Evolutionary conservation across 1,284 basidiomycete genomes (phyloP).

Genomic region (Heterobasidion irregulare): DNA sequence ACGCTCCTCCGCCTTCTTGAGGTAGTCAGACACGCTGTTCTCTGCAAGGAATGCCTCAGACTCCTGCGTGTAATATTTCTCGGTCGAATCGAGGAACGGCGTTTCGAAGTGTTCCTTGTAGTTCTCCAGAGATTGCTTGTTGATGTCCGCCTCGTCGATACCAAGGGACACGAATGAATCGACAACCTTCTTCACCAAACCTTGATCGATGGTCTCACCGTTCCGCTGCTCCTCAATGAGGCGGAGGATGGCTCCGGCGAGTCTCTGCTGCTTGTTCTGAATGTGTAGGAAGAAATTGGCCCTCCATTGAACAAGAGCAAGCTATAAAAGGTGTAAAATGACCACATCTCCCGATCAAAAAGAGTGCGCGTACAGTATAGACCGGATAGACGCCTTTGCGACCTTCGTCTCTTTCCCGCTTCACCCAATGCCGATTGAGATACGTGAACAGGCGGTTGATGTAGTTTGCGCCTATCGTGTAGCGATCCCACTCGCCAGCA

Average conservation of each 20-base stretch:
- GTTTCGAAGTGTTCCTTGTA: slow-evolving; percentile 90
- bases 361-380: slow-evolving; percentile 74
- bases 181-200: slow-evolving; percentile 92
- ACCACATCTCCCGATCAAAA: neutral
- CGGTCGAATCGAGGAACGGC: slow-evolving; percentile 85
- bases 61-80: slow-evolving; percentile 88
- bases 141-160: slow-evolving; percentile 85
- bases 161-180: slow-evolving; percentile 97
- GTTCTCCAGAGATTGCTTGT: slow-evolving; percentile 89
- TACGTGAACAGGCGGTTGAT: slow-evolving; percentile 95
- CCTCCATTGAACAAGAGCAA: slow-evolving; percentile 96
- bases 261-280: slow-evolving; percentile 71
- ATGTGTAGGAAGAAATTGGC: slow-evolving; percentile 85
- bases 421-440: slow-evolving; percentile 98
- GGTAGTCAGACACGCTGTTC: slow-evolving; percentile 92
- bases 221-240: slow-evolving; percentile 92
- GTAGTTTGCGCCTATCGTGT: slow-evolving; percentile 94
- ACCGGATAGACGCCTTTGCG: slow-evolving; percentile 93
- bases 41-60: slow-evolving; percentile 85
- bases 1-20: slow-evolving; percentile 93
- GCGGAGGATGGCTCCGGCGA: slow-evolving; percentile 84
- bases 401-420: slow-evolving; percentile 96
- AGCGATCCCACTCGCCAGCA: slow-evolving; percentile 90
- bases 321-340: slow-evolving; percentile 34
- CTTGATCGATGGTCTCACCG: slow-evolving; percentile 90